Conservation (phyloP, 768 basidiomycete genomes). For the Boletus rufocinnamomeus region DNA sequence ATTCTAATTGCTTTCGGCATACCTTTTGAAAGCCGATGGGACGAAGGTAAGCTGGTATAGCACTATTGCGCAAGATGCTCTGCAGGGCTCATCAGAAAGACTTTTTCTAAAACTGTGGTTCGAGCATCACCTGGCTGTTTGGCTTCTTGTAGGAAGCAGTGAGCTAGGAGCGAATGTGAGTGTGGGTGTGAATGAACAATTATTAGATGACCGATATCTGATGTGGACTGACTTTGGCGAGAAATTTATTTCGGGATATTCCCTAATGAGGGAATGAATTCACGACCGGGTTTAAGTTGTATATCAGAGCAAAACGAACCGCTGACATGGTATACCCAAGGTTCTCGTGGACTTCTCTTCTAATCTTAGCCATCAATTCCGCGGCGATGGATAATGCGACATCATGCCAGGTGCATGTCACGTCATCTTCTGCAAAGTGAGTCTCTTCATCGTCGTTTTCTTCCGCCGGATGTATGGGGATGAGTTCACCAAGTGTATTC, state of each 20-base stretch:
- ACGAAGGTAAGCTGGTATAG: conserved; percentile 80
- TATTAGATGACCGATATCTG: not conserved
- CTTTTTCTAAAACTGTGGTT: not conserved
- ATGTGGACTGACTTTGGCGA: conserved; percentile 72
- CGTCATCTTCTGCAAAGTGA: conserved; percentile 33
- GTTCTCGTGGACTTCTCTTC: conserved; percentile 63
- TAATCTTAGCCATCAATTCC: conserved; percentile 76
- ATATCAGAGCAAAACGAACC: conserved; percentile 44
- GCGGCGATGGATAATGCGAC: conserved; percentile 87
- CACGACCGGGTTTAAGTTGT: not conserved
- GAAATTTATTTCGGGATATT: conserved; percentile 89
- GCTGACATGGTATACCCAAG: conserved; percentile 95
- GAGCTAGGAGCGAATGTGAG: conserved; percentile 48
- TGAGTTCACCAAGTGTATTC: conserved; percentile 58
- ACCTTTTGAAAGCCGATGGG: conserved; percentile 91
- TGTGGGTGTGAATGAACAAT: conserved; percentile 2
- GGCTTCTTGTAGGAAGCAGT: conserved; percentile 92
- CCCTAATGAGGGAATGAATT: conserved; percentile 50
- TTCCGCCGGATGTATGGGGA: conserved; percentile 51
- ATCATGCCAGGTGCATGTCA: conserved; percentile 80
- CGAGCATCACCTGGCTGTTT: conserved; percentile 65
- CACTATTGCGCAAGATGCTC: conserved; percentile 82
- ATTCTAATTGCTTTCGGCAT: conserved; percentile 5
- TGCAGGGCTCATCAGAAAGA: conserved; percentile 34
- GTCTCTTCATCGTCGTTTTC: conserved; percentile 23